Conservation (phyloP, 2,329 filamentous ascomycete genomes). For the Cladosporium sp. region DNA sequence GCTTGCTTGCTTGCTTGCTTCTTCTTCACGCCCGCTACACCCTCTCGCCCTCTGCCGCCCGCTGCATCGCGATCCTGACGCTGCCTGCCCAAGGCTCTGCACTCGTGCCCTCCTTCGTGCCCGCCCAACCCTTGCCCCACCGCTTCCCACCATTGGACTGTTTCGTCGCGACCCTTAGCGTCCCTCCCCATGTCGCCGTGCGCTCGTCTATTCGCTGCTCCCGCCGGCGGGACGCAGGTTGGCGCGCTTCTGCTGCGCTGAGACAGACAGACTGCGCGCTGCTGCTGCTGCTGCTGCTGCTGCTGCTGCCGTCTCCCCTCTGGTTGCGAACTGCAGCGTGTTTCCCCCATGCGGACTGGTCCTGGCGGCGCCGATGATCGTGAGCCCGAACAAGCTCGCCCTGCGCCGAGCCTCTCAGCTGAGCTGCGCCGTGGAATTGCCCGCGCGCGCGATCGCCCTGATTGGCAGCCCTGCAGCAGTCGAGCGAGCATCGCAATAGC, state of each 20-base stretch:
- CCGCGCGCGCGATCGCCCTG: background rate
- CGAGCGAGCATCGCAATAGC: background rate
- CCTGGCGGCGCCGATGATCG: constrained; percentile 5
- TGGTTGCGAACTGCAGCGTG: background rate
- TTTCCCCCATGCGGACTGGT: background rate
- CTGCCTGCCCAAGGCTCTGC: too few species aligned
- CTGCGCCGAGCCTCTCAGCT: constrained; percentile 7
- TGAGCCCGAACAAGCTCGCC: constrained; percentile 3
- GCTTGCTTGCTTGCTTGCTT: background rate
- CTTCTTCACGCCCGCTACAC: constrained; percentile 6
- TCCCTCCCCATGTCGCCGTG: constrained; percentile 3
- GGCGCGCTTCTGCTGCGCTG: background rate
- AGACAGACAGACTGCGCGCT: constrained; percentile 3
- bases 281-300: background rate
- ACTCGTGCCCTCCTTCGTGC: background rate
- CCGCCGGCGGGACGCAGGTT: background rate
- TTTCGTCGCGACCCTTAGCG: constrained; percentile 9
- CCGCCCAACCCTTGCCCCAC: constrained; percentile 1
- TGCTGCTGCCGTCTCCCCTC: background rate
- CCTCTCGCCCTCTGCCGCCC: background rate
- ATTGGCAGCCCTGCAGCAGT: background rate
- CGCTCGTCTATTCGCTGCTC: constrained; percentile 5
- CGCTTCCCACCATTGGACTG: constrained; percentile 6
- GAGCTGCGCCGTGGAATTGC: constrained; percentile 2
- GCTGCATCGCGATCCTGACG: too few species aligned